Evolutionary conservation across 2,329 filamentous ascomycete genomes (phyloP), one percentile per base, ranked within the genome.

Genomic region (Cercospora citrullina): DNA sequence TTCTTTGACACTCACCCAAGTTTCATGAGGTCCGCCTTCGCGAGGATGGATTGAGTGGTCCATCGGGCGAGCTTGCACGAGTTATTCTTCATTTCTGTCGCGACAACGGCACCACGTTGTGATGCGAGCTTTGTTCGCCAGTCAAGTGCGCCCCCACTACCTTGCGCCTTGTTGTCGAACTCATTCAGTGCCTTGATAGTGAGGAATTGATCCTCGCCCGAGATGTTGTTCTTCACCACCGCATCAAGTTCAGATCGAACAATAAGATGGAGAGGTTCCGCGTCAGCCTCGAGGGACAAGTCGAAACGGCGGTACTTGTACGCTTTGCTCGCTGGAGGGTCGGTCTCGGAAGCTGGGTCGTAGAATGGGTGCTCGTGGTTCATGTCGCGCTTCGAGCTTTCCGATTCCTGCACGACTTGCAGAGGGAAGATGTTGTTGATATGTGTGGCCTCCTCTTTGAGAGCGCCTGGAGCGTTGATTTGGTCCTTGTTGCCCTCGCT

Each of bases 11-110:
- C 89, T 73, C 85, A 94, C 91, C 93, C 95, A 80, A 99, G 89
- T 86, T 98, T 99, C 93, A 99, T 97, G 73, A 93, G 86, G 79
- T 99, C 95, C n/a, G 95, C 94, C 84, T 94, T 94, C 80, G 94
- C 94, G 67, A 99, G 88, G 78, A 99, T 97, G 78, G 91, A 92
- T 86, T 99, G 95, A 53, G 94, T 93, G 33, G 95, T 97, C 95
- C 95, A 99, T 80, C 95, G 87, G 67, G 95, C 95, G 71, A 99
- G 90, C 86, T 99, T 99, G 91, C 93, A 96, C 79, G 90, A 93
- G 88, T 99, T 99, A 89, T 99, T 99, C 92, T 99, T 99, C 95
- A 99, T 99, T 85, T 99, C 95, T 12, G 95, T 99, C 21, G 95
- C 95, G 28, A 99, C 91, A 53, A 99, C 94, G 66, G 95, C 95